Percentiles rank a stretch among this genome's conserved stretches.
phyloP scores from a whole-genome alignment of 768 basidiomycete genomes.

The Vishniacozyma victoriae region DNA sequence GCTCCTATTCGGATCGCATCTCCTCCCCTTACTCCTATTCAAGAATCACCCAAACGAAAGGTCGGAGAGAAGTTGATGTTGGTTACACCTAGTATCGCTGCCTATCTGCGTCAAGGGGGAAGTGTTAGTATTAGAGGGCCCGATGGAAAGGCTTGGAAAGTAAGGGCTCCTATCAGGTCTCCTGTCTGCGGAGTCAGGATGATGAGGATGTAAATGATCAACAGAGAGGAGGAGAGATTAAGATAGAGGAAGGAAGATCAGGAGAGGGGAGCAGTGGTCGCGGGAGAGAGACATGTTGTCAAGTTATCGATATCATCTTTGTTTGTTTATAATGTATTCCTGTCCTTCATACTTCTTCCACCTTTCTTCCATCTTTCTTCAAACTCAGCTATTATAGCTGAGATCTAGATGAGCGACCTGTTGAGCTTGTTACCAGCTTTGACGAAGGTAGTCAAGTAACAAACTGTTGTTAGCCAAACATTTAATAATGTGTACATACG shows the following conservation, averaged over 20 bases:
- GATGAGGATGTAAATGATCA: background rate
- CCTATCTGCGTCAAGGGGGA: conserved; percentile 28
- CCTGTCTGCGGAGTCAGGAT: conserved; percentile 4
- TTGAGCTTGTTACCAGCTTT: conserved; percentile 20
- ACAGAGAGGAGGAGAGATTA: no score
- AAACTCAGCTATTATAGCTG: background rate
- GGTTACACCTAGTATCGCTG: conserved; percentile 29
- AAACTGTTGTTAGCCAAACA: conserved; percentile 9
- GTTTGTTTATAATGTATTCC: no score
- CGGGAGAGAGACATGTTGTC: conserved; percentile 7
- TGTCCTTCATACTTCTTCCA: no score
- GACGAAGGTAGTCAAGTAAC: conserved; percentile 20
- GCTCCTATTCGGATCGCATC: background rate
- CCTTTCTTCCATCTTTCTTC: no score
- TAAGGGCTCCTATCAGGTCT: conserved; percentile 5
- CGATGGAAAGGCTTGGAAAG: conserved; percentile 24
- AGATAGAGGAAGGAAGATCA: conserved; percentile 7
- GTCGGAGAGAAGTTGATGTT: no score
- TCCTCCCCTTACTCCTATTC: no score
- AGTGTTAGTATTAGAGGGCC: conserved; percentile 18
- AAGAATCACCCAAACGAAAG: no score
- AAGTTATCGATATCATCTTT: conserved; percentile 10
- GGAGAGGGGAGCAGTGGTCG: conserved; percentile 4
- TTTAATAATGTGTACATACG: conserved; percentile 13
- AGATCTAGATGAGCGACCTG: background rate